phyloP scores from a whole-genome alignment of 495 filamentous ascomycete genomes.

The Aspergillus steynii region DNA sequence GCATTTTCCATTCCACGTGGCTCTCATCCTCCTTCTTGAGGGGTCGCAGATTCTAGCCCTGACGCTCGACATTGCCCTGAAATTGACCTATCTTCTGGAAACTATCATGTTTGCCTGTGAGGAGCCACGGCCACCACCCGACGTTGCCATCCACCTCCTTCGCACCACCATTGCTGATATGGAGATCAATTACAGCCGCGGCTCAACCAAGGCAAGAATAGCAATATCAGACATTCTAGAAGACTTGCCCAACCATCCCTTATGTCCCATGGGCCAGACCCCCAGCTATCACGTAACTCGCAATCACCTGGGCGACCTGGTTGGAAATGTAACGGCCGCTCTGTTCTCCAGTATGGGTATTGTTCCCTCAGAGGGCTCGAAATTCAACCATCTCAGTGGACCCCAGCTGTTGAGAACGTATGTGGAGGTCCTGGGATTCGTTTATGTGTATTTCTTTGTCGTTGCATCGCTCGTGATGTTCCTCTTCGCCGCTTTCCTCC shows the following conservation, averaged over 20 bases:
- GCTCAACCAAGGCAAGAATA: conserved; percentile 33
- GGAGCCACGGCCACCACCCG: conserved; percentile 32
- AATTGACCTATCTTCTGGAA: conserved; percentile 39
- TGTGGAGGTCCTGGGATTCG: conserved; percentile 41
- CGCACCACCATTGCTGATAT: conserved; percentile 42
- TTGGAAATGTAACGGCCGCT: conserved; percentile 45
- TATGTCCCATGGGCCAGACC: conserved; percentile 27
- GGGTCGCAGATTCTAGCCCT: conserved; percentile 49
- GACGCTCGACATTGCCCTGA: conserved; percentile 42
- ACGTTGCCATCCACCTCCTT: conserved; percentile 32
- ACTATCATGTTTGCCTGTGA: conserved; percentile 44
- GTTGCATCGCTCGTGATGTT: conserved; percentile 39
- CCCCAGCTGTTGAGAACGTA: conserved; percentile 39
- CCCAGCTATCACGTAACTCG: conserved; percentile 24
- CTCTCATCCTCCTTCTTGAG: conserved; percentile 63
- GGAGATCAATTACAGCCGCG: conserved; percentile 43
- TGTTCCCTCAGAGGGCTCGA: conserved; percentile 29
- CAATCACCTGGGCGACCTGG: conserved; percentile 32
- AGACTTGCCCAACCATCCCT: conserved; percentile 30
- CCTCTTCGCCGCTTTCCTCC: conserved; percentile 35
- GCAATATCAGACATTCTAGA: conserved; percentile 36
- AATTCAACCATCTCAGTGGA: conserved; percentile 31
- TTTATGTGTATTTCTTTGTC: conserved; percentile 45
- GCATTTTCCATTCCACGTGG: conserved; percentile 71
- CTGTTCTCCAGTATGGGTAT: conserved; percentile 47